Base-by-base conservation (phyloP, 2,329 filamentous ascomycete species). In the Nigrospora oryzae region DNA sequence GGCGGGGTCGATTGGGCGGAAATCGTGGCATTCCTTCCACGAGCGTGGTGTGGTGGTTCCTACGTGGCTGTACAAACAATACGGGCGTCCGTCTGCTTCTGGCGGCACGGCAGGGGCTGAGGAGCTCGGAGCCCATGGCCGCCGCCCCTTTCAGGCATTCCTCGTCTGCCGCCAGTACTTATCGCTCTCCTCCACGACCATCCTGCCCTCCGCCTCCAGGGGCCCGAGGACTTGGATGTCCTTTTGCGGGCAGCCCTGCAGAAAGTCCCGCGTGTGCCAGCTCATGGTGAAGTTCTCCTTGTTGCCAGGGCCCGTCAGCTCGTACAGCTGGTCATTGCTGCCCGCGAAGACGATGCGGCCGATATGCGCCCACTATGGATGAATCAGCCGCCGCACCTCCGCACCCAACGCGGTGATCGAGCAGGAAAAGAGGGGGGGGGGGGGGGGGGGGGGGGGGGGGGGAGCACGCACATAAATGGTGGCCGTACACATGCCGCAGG, bases 221-320 rank as follows among this genome's bases (percentile, higher is more conserved):
- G 71, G 71, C 5, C 73, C 73, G 48, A 74, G 58, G 38, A 76
- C 66, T 52, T 75, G 66, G 13, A 76, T 60, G 40, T 66, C 60
- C 50, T 70, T 72, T 61, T 75, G 73, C 31, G 55, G 55, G 16
- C 72, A 70, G 1, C 56, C 63, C 40, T 59, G 58, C 43, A 77
- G 59, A n/a, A 75, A 59, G 40, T 68, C 64, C 34, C 67, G 63
- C 44, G 72, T 74, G 38, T 67, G 66, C 63, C 73, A 63, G 36
- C 68, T 64, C 65, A 77, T 55, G 1, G 72, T 75, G 49, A 76
- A 69, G 47, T 76, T 76, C 56, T 75, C 71, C 47, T 63, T 58
- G 50, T 76, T 75, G 1, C 66, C 67, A 3, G 58, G 58, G 1
- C 72, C 73, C 0, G 69, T 74, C 37, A 76, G 49, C 33, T 58